phyloP scores from a whole-genome alignment of 768 basidiomycete species.

The Suillus subaureus region DNA sequence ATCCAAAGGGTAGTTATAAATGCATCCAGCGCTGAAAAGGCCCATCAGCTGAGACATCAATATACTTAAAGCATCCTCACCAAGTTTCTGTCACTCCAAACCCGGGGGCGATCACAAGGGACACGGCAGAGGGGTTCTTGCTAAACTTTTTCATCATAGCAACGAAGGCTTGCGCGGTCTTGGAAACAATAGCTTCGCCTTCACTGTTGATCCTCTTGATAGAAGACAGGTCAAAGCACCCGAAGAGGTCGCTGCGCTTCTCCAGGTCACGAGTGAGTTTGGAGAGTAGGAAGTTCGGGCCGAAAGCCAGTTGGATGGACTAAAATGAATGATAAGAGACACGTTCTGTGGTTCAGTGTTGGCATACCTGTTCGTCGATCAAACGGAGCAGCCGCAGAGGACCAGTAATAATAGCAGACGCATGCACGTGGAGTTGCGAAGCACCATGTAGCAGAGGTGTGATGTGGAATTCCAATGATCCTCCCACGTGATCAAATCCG shows the following conservation, averaged over 20 bases:
- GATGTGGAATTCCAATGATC: slow-evolving; percentile 44
- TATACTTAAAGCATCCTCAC: slow-evolving; percentile 18
- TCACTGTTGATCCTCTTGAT: slow-evolving; percentile 42
- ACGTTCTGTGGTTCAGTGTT: slow-evolving; percentile 20
- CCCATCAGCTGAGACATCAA: neutral
- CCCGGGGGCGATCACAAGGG: slow-evolving; percentile 27
- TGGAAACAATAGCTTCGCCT: slow-evolving; percentile 44
- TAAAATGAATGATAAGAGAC: slow-evolving; percentile 12
- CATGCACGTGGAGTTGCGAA: slow-evolving; percentile 25
- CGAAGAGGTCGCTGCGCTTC: slow-evolving; percentile 25
- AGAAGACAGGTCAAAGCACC: slow-evolving; percentile 35
- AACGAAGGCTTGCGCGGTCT: slow-evolving; percentile 39
- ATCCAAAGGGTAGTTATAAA: slow-evolving; percentile 36
- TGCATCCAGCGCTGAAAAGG: slow-evolving; percentile 36
- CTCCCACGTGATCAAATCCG: slow-evolving; percentile 48
- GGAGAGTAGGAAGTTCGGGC: slow-evolving; percentile 46
- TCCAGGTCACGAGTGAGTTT: slow-evolving; percentile 38
- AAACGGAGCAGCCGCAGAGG: slow-evolving; percentile 24
- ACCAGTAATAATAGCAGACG: slow-evolving; percentile 26
- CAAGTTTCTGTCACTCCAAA: slow-evolving; percentile 49
- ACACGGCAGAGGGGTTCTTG: slow-evolving; percentile 16
- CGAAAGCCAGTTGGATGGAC: slow-evolving; percentile 36
- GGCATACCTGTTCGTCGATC: slow-evolving; percentile 40
- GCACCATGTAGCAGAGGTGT: slow-evolving; percentile 36
- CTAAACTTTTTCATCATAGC: slow-evolving; percentile 31